Evolutionary conservation across 805 yeast species (phyloP).

Genomic region (Ogataea pini): DNA sequence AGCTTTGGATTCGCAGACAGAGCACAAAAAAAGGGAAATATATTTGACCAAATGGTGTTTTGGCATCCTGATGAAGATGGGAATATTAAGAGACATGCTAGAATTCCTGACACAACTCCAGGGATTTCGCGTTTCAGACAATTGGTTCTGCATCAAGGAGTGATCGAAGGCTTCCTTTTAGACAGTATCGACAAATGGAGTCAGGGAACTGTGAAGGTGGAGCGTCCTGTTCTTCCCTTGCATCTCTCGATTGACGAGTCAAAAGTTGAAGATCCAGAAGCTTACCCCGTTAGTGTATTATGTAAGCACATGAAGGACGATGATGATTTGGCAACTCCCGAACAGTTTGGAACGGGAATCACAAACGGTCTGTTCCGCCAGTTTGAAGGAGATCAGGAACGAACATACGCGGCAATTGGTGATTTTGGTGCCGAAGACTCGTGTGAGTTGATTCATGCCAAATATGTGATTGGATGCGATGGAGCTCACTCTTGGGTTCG

Average conservation of each 20-base stretch:
- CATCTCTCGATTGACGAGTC: constrained; percentile 23
- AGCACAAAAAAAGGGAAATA: constrained; percentile 30
- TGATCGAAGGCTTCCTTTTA: constrained; percentile 31
- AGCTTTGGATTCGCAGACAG: constrained; percentile 31
- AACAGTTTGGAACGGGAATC: constrained; percentile 9
- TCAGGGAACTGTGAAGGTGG: constrained; percentile 19
- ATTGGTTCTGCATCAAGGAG: constrained; percentile 35
- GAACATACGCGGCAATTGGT: constrained; percentile 16
- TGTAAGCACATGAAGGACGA: constrained; percentile 21
- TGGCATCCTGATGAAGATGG: constrained; percentile 35
- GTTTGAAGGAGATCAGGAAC: constrained; percentile 32
- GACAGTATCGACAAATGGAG: constrained; percentile 29
- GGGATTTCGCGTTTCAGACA: constrained; percentile 34
- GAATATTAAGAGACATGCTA: constrained; percentile 27
- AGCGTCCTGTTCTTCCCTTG: constrained; percentile 25
- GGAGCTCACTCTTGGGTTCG: constrained; percentile 40
- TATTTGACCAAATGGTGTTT: constrained; percentile 34
- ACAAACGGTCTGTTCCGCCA: constrained; percentile 28
- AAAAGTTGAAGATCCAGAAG: constrained; percentile 39
- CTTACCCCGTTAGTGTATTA: constrained; percentile 40
- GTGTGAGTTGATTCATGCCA: constrained; percentile 30
- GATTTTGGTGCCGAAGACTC: constrained; percentile 12
- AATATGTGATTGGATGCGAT: constrained; percentile 37
- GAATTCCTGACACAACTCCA: constrained; percentile 32
- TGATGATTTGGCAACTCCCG: constrained; percentile 13